phyloP scores from a whole-genome alignment of 106 monocot species.

The Dioscorea alata region DNA sequence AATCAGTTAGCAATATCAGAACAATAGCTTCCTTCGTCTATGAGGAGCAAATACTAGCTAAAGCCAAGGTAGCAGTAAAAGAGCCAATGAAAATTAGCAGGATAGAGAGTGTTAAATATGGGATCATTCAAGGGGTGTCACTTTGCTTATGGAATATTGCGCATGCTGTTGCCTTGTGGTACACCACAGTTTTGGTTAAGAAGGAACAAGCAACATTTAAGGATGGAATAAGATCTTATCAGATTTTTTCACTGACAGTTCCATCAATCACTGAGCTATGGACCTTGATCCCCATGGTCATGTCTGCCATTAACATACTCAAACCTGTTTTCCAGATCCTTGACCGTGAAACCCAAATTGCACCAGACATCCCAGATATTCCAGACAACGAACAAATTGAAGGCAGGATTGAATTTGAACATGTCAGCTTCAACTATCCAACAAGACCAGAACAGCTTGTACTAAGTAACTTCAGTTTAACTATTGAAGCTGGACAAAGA shows the following conservation, averaged over 20 bases:
- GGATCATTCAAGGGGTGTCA: conserved; percentile 35
- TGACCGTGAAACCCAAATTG: conserved; percentile 35
- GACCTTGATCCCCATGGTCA: conserved; percentile 43
- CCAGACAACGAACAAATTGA: conserved; percentile 8
- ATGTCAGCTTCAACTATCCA: conserved; percentile 37
- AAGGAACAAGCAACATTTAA: conserved; percentile 29
- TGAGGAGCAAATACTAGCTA: conserved; percentile 36
- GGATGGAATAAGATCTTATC: conserved; percentile 39
- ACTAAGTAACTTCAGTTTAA: conserved; percentile 29
- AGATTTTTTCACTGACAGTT: conserved; percentile 46
- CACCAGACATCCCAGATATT: conserved; percentile 32
- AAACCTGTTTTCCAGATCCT: conserved; percentile 32
- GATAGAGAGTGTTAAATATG: conserved; percentile 37
- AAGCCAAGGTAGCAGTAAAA: conserved; percentile 23
- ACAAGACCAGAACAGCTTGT: conserved; percentile 32
- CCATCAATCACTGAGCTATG: conserved; percentile 48
- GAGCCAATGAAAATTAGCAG: conserved; percentile 24
- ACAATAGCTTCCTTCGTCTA: conserved; percentile 41
- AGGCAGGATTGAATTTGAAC: conserved; percentile 31
- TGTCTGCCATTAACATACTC: conserved; percentile 33
- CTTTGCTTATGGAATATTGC: conserved; percentile 48
- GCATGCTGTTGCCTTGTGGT: conserved; percentile 48
- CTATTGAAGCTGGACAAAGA: conserved; percentile 15
- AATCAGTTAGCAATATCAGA: conserved; percentile 42
- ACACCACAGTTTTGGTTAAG: conserved; percentile 36